Conservation (phyloP, 306 rosid genomes). For the Pyrus bretschneideri region DNA sequence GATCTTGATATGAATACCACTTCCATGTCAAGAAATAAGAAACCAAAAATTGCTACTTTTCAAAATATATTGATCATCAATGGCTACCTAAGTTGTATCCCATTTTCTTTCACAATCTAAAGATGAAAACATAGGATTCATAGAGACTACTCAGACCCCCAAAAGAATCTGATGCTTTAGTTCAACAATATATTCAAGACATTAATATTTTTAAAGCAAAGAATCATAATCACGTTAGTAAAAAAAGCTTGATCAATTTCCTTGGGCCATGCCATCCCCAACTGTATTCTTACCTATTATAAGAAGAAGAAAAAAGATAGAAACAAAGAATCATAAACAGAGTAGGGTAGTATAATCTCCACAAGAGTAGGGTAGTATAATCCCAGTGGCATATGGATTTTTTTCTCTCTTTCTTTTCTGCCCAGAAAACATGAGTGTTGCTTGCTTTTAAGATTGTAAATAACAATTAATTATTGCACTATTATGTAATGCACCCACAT, state of each 20-base stretch:
- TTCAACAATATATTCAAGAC: background rate
- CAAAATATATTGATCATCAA: background rate
- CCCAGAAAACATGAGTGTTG: background rate
- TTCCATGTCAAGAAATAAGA: background rate
- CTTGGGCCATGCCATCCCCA: constrained; percentile 98
- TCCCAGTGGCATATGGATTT: background rate
- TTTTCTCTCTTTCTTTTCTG: background rate
- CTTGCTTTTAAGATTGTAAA: background rate
- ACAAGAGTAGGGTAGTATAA: constrained; percentile 18
- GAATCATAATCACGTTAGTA: too few relatives aligned
- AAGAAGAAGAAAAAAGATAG: background rate
- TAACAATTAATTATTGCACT: background rate
- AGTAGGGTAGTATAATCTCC: constrained; percentile 68
- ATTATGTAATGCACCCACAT: background rate
- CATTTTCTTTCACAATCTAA: background rate
- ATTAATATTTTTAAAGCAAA: too few relatives aligned
- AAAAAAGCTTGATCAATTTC: constrained; percentile 46
- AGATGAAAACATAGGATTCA: background rate
- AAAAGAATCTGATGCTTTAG: background rate
- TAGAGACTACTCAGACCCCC: background rate
- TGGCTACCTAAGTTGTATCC: background rate
- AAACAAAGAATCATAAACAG: constrained; percentile 39
- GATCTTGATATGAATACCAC: background rate
- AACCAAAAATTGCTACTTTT: background rate
- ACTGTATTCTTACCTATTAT: constrained; percentile 53